Conservation (phyloP, 2,329 filamentous ascomycete genomes). For the Colletotrichum lentis region DNA sequence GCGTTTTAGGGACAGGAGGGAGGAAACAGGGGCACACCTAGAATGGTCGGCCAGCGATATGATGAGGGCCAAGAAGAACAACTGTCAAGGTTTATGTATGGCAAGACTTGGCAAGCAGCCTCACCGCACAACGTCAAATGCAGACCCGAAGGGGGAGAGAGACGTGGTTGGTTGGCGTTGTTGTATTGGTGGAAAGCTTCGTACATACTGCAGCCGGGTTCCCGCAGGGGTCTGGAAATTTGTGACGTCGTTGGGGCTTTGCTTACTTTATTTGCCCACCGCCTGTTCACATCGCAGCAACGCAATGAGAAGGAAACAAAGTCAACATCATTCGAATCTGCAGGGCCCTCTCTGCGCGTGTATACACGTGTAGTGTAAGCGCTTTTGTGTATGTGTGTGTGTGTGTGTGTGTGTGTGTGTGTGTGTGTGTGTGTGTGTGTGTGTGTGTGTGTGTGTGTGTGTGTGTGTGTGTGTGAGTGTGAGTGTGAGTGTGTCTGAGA, state of each 20-base stretch:
- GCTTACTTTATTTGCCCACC: constrained; percentile 11
- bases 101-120: not conserved
- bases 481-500: too few species aligned
- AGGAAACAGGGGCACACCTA: not conserved
- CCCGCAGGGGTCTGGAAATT: constrained; percentile 10
- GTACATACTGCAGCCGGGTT: not conserved
- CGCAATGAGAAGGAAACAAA: not conserved
- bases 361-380: too few species aligned
- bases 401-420: too few species aligned
- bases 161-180: not conserved
- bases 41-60: constrained; percentile 3
- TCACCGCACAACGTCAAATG: not conserved
- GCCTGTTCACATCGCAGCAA: not conserved
- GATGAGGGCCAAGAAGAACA: constrained; percentile 21
- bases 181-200: constrained; percentile 5
- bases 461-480: too few species aligned
- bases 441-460: too few species aligned
- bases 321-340: not conserved
- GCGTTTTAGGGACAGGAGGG: not conserved
- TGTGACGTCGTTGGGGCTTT: constrained; percentile 23
- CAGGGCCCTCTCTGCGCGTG: not conserved
- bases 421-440: too few species aligned
- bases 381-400: too few species aligned
- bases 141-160: too few species aligned
- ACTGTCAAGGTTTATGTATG: not conserved